A percentile compares a stretch with the other conserved stretches of the same genome.
phyloP scores from a whole-genome alignment of 805 yeast species.

The Starmerella lactis-condensi region DNA sequence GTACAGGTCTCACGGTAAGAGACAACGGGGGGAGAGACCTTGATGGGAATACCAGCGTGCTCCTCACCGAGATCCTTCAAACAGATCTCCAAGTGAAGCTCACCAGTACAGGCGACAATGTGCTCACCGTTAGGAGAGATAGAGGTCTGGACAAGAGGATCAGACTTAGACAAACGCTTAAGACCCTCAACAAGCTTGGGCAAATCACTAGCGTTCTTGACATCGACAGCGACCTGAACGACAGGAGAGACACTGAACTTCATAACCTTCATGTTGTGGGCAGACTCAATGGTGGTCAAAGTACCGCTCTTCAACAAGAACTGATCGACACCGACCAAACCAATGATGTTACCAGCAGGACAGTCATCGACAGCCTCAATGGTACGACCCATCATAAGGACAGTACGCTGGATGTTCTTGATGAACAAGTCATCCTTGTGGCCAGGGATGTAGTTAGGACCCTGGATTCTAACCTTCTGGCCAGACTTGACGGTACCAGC shows the following conservation, averaged over 20 bases:
- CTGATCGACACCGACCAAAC: conserved; percentile 99
- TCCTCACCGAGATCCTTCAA: conserved; percentile 88
- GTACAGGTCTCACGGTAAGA: conserved; percentile 97
- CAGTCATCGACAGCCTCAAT: conserved; percentile 97
- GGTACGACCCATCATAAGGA: conserved; percentile 97
- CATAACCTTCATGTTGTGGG: conserved; percentile 99
- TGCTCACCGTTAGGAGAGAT: conserved; percentile 97
- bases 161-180: conserved; percentile 98
- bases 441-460: conserved; percentile 99
- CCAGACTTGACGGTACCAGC: conserved; percentile 99
- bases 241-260: conserved; percentile 99
- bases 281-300: conserved; percentile 83
- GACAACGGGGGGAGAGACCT: conserved; percentile 94
- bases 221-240: conserved; percentile 99
- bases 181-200: conserved; percentile 99
- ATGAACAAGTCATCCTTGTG: conserved; percentile 93
- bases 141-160: conserved; percentile 85
- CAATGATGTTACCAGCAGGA: conserved; percentile 99
- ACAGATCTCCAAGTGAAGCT: conserved; percentile 97
- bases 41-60: conserved; percentile 98
- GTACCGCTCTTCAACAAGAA: conserved; percentile 99
- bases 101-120: conserved; percentile 99
- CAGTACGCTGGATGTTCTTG: conserved; percentile 97
- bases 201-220: conserved; percentile 97
- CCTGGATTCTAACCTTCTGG: conserved; percentile 98